A percentile compares a stretch with the other conserved stretches of the same genome.
Evolutionary conservation across 1,284 basidiomycete species (phyloP).

Genomic region (Ustilago loliicola): DNA sequence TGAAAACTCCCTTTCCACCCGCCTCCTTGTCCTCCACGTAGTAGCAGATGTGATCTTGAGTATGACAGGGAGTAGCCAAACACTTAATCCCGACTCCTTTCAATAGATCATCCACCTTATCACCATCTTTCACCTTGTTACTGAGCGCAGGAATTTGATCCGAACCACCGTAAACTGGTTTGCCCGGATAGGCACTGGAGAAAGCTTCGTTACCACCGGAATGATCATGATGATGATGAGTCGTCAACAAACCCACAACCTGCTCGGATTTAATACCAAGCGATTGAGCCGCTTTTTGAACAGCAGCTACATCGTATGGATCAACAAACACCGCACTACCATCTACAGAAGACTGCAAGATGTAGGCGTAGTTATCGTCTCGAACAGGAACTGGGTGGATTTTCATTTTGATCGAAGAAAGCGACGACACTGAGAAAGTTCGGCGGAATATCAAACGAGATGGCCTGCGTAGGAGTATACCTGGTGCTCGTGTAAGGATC

Average conservation of each 20-base stretch:
- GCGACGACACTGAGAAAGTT: background rate
- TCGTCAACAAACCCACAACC: slow-evolving; percentile 67
- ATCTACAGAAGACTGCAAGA: slow-evolving; percentile 58
- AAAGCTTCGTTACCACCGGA: slow-evolving; percentile 84
- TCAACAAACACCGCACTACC: slow-evolving; percentile 73
- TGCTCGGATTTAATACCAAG: slow-evolving; percentile 73
- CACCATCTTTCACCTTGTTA: slow-evolving; percentile 75
- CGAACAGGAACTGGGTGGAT: slow-evolving; percentile 68
- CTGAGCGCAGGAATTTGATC: slow-evolving; percentile 79
- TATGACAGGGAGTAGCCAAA: slow-evolving; percentile 93
- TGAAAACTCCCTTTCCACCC: slow-evolving; percentile 80
- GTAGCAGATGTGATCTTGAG: slow-evolving; percentile 95
- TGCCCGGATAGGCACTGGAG: slow-evolving; percentile 74
- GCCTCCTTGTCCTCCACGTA: slow-evolving; percentile 77
- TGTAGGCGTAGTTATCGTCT: slow-evolving; percentile 70
- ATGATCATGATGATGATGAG: slow-evolving; percentile 77
- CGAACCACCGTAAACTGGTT: slow-evolving; percentile 88
- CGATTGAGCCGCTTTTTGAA: slow-evolving; percentile 78
- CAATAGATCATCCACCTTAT: slow-evolving; percentile 46
- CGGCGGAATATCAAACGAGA: background rate
- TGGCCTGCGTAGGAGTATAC: background rate
- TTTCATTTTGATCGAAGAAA: slow-evolving; percentile 54
- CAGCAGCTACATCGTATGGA: slow-evolving; percentile 84
- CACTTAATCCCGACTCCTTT: slow-evolving; percentile 52
- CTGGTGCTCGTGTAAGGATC: background rate